phyloP scores from a whole-genome alignment of 805 yeast genomes.

The Geotrichum ghanense region DNA sequence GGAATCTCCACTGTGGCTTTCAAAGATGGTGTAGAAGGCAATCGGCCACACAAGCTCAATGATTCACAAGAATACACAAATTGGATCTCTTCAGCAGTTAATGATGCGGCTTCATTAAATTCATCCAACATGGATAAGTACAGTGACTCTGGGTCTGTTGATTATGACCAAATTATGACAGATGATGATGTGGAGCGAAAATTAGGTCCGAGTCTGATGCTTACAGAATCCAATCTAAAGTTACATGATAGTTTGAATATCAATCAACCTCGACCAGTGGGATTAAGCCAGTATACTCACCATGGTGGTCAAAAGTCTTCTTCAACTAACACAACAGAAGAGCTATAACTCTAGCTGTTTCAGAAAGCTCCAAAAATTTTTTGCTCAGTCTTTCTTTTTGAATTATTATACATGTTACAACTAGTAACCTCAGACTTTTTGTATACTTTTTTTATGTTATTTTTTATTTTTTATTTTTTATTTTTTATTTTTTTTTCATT shows the following conservation, averaged over 20 bases:
- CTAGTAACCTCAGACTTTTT: too few species aligned
- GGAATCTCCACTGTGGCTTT: slow-evolving; percentile 66
- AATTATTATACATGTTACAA: too few species aligned
- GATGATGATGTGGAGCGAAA: background rate
- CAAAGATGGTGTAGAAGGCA: slow-evolving; percentile 64
- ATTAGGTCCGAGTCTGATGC: background rate
- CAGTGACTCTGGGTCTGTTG: background rate
- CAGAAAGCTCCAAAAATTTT: too few species aligned
- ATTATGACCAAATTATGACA: background rate
- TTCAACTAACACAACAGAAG: too few species aligned
- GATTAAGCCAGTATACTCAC: too few species aligned
- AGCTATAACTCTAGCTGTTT: too few species aligned
- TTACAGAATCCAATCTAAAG: background rate
- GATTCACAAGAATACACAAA: slow-evolving; percentile 24
- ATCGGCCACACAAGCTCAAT: slow-evolving; percentile 36
- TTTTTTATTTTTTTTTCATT: too few species aligned
- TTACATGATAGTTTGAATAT: background rate
- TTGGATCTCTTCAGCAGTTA: slow-evolving; percentile 10
- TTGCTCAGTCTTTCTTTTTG: too few species aligned
- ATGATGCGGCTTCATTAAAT: background rate
- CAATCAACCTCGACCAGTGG: background rate
- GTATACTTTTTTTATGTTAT: too few species aligned
- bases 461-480: too few species aligned
- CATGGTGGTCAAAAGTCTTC: too few species aligned
- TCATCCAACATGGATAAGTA: background rate